Percentiles rank a stretch among this genome's conserved stretches.
phyloP scores from a whole-genome alignment of 2,329 filamentous ascomycete genomes.

The Aspergillus awamori region DNA sequence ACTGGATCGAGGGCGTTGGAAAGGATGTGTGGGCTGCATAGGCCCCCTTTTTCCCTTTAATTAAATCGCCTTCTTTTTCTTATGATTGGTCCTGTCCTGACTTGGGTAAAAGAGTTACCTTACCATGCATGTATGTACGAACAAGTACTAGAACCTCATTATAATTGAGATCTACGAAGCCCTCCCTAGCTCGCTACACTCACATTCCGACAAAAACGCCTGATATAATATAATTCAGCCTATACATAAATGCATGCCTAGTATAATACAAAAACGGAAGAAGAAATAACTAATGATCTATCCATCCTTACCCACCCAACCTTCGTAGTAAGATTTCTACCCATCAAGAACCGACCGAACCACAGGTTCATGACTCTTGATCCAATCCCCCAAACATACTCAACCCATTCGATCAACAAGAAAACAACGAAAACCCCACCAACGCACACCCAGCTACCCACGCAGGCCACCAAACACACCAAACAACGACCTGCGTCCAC shows the following conservation, averaged over 20 bases:
- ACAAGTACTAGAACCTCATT: conserved; percentile 16
- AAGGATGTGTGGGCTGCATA: conserved; percentile 95
- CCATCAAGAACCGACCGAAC: too few relatives aligned
- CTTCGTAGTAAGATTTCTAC: too few relatives aligned
- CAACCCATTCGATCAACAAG: background rate
- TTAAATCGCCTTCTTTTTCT: conserved; percentile 19
- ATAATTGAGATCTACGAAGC: conserved; percentile 16
- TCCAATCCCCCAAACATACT: too few relatives aligned
- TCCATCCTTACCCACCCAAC: background rate
- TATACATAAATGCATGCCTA: background rate
- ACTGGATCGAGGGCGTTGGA: conserved; percentile 93
- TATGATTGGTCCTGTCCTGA: background rate
- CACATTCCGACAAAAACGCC: background rate
- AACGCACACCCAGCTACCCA: conserved; percentile 67
- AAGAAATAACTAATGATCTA: background rate
- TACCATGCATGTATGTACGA: conserved; percentile 20
- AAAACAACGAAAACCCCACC: conserved; percentile 40
- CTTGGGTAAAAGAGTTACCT: background rate
- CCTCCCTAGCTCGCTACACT: background rate
- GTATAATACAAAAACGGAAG: background rate
- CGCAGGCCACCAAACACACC: conserved; percentile 94
- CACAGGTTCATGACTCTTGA: too few relatives aligned
- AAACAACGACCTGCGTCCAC: conserved; percentile 87
- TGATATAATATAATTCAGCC: too few relatives aligned
- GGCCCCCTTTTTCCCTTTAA: conserved; percentile 19